Evolutionary conservation across 2,329 filamentous ascomycete genomes (phyloP), one percentile per base, ranked within the genome.

Genomic region (Sphaerulina musiva): DNA sequence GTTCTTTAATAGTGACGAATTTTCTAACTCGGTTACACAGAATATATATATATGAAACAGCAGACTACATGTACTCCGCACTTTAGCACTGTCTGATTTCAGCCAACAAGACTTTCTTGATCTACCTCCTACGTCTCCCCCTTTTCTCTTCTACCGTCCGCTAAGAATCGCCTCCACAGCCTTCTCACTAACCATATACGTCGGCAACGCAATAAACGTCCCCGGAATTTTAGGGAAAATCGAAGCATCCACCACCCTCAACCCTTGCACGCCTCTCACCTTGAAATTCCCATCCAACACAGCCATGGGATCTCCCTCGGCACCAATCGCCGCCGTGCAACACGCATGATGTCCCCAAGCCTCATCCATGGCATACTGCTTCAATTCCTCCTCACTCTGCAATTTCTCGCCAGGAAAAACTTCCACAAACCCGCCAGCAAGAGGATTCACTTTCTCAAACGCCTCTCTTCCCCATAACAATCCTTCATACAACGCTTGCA

Each of bases 191-290:
- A 80, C 71, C 67, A 84, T 80, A 59, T 80, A 81, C 0, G 76
- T 76, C 0, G 79, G 74, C 0, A 78, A 64, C 3, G 74, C 72
- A 26, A 77, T 73, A 60, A 78, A 81, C 50, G 72, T 77, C 2
- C 80, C 80, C 1, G 79, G 79, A 51, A 79, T 80, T 51, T 72
- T 72, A 1, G 80, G 79, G 54, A 80, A 85, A 0, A 79, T 73
- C 23, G 74, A 78, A 0, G 80, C 82, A 69, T 85, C 82, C 0
- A 85, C 82, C 2, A 85, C 82, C 29, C 82, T 71, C 47, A 86
- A 64, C 0, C 78, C 76, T 0, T 73, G 66, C 0, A 81, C 76
- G 0, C 80, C 80, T 7, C 77, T 71, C 0, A 86, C 82, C 10
- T 75, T 72, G 64, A 85, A 83, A 47, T 78, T 69, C 0, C 72